Base-by-base conservation (phyloP, 306 rosid species). In the Begonia loranthoides region DNA sequence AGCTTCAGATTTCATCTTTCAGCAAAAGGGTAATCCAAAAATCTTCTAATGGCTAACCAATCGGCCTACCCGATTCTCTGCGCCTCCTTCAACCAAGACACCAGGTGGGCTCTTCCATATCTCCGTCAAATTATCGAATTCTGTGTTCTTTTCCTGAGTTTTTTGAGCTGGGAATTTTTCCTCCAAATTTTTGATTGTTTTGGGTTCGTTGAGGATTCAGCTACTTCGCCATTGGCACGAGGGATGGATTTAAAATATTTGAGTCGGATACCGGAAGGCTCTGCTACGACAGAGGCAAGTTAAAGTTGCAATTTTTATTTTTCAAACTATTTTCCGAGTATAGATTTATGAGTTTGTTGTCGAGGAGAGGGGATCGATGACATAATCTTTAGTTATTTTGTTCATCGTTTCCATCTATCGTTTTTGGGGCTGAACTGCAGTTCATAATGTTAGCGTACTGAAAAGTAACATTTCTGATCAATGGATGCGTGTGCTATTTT, bases 21-120 rank as follows among this genome's bases (percentile, higher is more conserved):
- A 9, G 21, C 10, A 9, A 16, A 13, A 48, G 51, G 16, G 11
- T 13, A 2, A 13, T 1, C 17, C 51, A 14, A 21, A 57, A 15
- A 28, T 46, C 34, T 38, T 12, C 34, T 41, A 45, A 84, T 84
- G 94, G 89, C 87, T 6, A 64, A 65, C 5, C 76, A 87, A 33
- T 77, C 93, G 6, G 15, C 82, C 21, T 59, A 57, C 38, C 84
- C 90, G 15, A 57, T 89, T 48, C 82, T 79, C 0, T 89, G 87
- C 71, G 90, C 95, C 57, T 89, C 97, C 59, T 89, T 89, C 76
- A 89, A 89, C 60, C 97, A 89, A 66, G 97, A 89, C 62, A 38
- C 76, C 44, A 89, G 94, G 96, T 84, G 12, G 15, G 12, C 9
- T 6, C 15, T 15, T 15, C 12, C 9, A 17, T 6, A 48, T 24